Base-by-base conservation (phyloP, 225 moss, liverwort and hornwort genomes). In the Bryoerythrophyllum caledonicum region DNA sequence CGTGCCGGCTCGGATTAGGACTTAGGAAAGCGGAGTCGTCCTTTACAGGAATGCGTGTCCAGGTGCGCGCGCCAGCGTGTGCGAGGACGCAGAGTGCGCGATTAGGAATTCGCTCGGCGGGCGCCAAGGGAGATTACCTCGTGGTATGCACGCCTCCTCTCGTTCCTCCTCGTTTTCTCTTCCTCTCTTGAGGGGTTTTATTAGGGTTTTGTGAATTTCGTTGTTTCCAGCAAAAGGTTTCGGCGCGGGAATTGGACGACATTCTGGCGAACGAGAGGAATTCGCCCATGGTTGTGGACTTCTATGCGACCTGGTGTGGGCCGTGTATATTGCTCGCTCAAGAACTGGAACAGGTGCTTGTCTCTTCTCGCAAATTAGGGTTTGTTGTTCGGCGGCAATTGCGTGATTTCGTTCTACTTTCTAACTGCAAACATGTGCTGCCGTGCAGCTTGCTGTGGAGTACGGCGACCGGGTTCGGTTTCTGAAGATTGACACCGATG, bases 301-400 rank as follows among this genome's bases (percentile, higher is more conserved):
- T 99, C 53, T 99, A 99, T 76, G 97, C 95, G 2, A 99, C 97
- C 25, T 99, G 97, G 97, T 99, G 97, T 82, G 97, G 97, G 3
- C 97, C 97, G 4, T 99, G 97, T 79, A 93, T 95, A 60, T 75
- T 99, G 65, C 90, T 99, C 52, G 97, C 97, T 69, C 95, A 99
- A 74, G 88, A 99, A 68, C 83, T 99, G 67, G 97, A 99, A 83
- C 78, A 80, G 93, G 97, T 99, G 78, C 53, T 68, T 19, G 19
- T 49, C 5, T 49, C 6, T 19, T 8, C 5, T 32, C 10, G 48
- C 19, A 19, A 49, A 49, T 49, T 49, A 49, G 48, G 48, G 48
- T 49, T 49, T 49, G 17, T 19, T 49, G 32, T 5, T 19, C 17
- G 46, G 48, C 1, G 48, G 17, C 48, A 49, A 49, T 49, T 17